Conservation (phyloP, 108 stramenopile species). For the Stephanodiscus minutulus region DNA sequence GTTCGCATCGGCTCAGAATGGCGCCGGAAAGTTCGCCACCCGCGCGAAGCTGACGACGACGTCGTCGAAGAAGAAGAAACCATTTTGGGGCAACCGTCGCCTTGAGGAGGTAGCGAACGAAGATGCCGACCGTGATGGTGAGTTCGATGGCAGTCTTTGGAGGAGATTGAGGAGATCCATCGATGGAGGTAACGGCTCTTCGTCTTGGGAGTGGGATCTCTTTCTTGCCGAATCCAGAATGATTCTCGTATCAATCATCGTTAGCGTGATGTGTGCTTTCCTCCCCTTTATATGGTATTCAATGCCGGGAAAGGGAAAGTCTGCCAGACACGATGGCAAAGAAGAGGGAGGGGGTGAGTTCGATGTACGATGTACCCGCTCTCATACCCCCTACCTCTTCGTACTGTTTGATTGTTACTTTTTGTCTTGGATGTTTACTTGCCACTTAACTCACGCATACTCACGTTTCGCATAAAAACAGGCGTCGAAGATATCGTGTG, state of each 20-base stretch:
- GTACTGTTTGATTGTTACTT: neutral
- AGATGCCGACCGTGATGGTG: slow-evolving; percentile 1
- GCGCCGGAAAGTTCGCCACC: slow-evolving; percentile 9
- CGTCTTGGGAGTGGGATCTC: slow-evolving; percentile 21
- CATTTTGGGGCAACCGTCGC: neutral
- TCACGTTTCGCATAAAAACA: neutral
- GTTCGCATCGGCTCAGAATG: slow-evolving; percentile 10
- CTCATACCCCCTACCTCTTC: slow-evolving; percentile 1
- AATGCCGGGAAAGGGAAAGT: neutral
- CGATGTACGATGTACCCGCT: slow-evolving; percentile 29
- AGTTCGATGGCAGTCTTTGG: neutral
- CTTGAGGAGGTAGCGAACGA: neutral
- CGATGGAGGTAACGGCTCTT: neutral
- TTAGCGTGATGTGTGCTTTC: slow-evolving; percentile 25
- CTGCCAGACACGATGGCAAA: slow-evolving; percentile 2
- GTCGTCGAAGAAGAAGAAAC: neutral
- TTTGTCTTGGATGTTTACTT: neutral
- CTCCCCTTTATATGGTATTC: slow-evolving; percentile 38
- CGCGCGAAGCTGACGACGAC: neutral
- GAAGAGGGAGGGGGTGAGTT: slow-evolving; percentile 49
- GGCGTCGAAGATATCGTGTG: slow-evolving; percentile 47
- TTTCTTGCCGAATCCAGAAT: slow-evolving; percentile 36
- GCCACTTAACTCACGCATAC: neutral
- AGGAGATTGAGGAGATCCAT: neutral
- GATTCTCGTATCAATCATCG: slow-evolving; percentile 28